Evolutionary conservation across 2,329 filamentous ascomycete species (phyloP).

Genomic region (Dactylellina leptospora): DNA sequence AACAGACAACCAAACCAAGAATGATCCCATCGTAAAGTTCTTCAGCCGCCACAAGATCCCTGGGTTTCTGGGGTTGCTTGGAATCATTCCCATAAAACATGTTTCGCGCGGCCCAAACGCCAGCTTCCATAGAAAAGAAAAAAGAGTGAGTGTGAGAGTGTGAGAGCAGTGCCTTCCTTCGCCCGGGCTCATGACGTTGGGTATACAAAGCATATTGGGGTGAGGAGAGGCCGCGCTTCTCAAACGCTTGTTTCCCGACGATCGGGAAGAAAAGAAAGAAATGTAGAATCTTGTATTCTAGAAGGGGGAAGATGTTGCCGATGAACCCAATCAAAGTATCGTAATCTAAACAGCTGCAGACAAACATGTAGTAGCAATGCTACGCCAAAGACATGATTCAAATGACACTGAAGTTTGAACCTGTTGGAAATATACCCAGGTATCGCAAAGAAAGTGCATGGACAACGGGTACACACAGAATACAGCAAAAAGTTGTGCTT

Average conservation of each 20-base stretch:
- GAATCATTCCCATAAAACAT: conserved; percentile 31
- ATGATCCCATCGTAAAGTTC: conserved; percentile 28
- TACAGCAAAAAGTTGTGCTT: conserved; percentile 53
- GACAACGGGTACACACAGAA: conserved; percentile 48
- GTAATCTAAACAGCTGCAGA: conserved; percentile 51
- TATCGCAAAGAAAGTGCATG: conserved; percentile 33
- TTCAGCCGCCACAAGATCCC: conserved; percentile 1
- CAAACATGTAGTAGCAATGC: conserved; percentile 41
- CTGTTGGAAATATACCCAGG: conserved; percentile 39
- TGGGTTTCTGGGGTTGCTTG: conserved; percentile 3
- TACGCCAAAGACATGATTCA: conserved; percentile 53
- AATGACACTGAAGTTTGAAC: conserved; percentile 45
- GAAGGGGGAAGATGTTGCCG: conserved; percentile 42
- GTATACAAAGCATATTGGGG: conserved; percentile 17
- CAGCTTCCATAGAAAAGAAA: conserved; percentile 13
- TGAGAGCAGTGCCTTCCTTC: conserved; percentile 24
- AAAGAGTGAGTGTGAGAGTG: too few relatives aligned
- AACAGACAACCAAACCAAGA: conserved; percentile 30
- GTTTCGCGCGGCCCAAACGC: conserved; percentile 18
- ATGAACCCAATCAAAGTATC: conserved; percentile 51
- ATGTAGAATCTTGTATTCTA: conserved; percentile 48
- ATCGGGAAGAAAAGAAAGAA: conserved; percentile 28
- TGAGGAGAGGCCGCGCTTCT: conserved; percentile 19
- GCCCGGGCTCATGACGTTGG: conserved; percentile 25
- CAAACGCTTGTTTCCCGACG: conserved; percentile 35